These are phyloP conservation scores for Echium plantagineum DNA, from an alignment of 257 asterid genomes.

Conservation along the genomic window DNA sequence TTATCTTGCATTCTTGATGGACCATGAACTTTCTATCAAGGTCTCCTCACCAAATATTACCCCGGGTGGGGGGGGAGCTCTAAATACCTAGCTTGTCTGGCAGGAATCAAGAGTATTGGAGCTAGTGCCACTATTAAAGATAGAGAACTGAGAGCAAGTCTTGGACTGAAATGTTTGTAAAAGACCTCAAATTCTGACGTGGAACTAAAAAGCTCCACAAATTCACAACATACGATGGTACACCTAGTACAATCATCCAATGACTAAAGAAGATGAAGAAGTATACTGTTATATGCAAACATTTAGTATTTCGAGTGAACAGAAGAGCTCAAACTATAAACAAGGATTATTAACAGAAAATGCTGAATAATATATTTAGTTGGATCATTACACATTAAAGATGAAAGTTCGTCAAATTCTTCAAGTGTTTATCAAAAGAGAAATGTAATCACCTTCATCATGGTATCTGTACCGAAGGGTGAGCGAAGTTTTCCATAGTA, in stretches of 20 bases:
- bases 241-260: neutral
- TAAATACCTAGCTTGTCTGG: neutral
- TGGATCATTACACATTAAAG: neutral
- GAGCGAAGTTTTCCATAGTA: constrained; percentile 86
- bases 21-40: neutral
- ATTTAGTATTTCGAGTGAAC: neutral
- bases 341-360: neutral
- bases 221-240: neutral
- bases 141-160: neutral
- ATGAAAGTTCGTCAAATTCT: neutral
- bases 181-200: neutral
- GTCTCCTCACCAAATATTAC: neutral
- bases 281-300: too few species aligned
- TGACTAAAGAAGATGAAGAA: too few species aligned
- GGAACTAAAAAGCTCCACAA: neutral
- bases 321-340: neutral
- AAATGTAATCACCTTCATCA: constrained; percentile 38
- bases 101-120: neutral
- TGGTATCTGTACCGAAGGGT: constrained; percentile 70
- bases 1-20: neutral
- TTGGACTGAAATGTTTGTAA: neutral
- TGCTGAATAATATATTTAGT: too few species aligned
- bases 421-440: neutral
- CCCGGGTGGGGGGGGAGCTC: too few species aligned
- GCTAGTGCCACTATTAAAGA: neutral